A percentile compares a stretch with the other conserved stretches of the same genome.
Evolutionary conservation across 805 yeast genomes (phyloP).

Genomic region (Saturnispora zaruensis): DNA sequence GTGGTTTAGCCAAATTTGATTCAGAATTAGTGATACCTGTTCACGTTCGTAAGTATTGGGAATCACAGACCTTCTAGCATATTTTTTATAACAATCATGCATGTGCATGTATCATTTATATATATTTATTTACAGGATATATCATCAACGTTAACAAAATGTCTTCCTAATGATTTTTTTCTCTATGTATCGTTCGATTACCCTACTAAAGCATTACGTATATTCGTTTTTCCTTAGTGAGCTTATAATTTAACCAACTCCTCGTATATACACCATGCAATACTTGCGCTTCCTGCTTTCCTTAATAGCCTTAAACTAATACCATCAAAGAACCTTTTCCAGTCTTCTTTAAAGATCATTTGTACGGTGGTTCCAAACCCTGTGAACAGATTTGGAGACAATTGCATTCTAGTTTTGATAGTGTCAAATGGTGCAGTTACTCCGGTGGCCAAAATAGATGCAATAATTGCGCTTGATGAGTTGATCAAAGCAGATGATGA

Average conservation of each 20-base stretch:
- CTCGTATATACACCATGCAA: slow-evolving; percentile 96
- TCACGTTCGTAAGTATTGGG: slow-evolving; percentile 17
- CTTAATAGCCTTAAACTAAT: slow-evolving; percentile 70
- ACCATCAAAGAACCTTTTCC: slow-evolving; percentile 68
- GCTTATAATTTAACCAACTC: slow-evolving; percentile 50
- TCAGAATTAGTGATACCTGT: slow-evolving; percentile 20
- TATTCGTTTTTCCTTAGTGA: not conserved
- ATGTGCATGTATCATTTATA: not conserved
- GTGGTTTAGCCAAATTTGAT: slow-evolving; percentile 13
- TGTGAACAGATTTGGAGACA: slow-evolving; percentile 43
- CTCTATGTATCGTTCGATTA: not conserved
- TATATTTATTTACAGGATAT: not conserved
- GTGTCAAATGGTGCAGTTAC: slow-evolving; percentile 94
- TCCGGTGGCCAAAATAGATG: slow-evolving; percentile 76
- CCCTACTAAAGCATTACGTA: not conserved
- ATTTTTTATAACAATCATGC: not conserved
- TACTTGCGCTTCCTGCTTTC: slow-evolving; percentile 87
- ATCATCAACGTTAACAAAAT: not conserved
- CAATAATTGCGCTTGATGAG: slow-evolving; percentile 62
- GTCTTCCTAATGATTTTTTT: not conserved
- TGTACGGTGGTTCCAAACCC: slow-evolving; percentile 34
- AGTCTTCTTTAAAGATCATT: slow-evolving; percentile 38
- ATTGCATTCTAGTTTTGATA: slow-evolving; percentile 83
- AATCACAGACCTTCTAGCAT: slow-evolving; percentile 4
- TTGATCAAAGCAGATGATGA: slow-evolving; percentile 46